Evolutionary conservation across 768 basidiomycete species (phyloP).

Genomic region (Chiua virens): DNA sequence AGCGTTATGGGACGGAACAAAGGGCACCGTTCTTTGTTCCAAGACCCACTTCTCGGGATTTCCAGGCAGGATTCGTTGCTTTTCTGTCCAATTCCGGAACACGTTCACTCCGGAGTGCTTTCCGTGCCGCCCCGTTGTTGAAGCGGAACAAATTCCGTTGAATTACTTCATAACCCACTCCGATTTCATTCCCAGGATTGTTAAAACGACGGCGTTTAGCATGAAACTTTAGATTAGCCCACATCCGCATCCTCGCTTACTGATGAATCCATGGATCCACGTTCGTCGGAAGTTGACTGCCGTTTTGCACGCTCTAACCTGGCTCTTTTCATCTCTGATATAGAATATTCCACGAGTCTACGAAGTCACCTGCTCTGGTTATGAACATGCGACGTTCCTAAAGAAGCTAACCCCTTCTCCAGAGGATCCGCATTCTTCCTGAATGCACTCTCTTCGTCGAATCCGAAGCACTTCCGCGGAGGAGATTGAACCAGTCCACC

Average conservation of each 20-base stretch:
- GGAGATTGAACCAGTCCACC: slow-evolving; percentile 7
- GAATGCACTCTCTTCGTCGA: slow-evolving; percentile 3
- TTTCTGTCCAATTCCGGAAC: neutral
- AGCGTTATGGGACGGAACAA: neutral
- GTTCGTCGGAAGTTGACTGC: slow-evolving; percentile 9
- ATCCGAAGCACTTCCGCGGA: slow-evolving; percentile 3
- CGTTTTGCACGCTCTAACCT: slow-evolving; percentile 15
- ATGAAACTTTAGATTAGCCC: neutral
- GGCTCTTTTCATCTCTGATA: slow-evolving; percentile 17
- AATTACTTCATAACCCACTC: slow-evolving; percentile 6
- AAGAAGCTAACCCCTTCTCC: slow-evolving; percentile 15
- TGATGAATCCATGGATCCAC: slow-evolving; percentile 1
- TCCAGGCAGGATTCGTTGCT: neutral
- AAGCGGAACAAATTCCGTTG: slow-evolving; percentile 8
- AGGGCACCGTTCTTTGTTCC: neutral
- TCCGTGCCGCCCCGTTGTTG: slow-evolving; percentile 3
- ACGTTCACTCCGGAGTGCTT: neutral
- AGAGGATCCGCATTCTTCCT: slow-evolving; percentile 18
- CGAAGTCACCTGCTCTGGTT: slow-evolving; percentile 3
- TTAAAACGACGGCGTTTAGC: slow-evolving; percentile 20
- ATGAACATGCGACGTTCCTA: slow-evolving; percentile 1
- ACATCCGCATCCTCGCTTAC: slow-evolving; percentile 8
- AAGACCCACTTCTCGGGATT: neutral
- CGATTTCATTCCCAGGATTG: neutral
- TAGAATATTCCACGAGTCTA: slow-evolving; percentile 7